These are phyloP conservation scores for Selaginella moellendorffii DNA, from an alignment of 75 land plant genomes.

Conservation along the genomic window DNA sequence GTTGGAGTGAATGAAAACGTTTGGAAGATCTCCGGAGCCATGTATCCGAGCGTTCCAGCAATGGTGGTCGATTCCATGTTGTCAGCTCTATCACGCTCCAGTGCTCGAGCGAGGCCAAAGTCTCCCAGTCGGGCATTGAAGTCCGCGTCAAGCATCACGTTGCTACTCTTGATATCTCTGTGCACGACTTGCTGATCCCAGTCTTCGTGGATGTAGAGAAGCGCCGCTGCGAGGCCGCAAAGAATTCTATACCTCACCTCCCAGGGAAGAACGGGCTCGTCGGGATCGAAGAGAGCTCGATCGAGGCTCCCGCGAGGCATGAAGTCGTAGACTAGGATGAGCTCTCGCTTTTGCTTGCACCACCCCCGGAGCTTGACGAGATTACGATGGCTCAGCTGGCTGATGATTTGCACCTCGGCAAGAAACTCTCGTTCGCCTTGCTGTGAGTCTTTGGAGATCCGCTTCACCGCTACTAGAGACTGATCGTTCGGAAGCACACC, in stretches of 20 bases:
- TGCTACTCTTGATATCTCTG: constrained; percentile 13
- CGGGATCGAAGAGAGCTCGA: neutral
- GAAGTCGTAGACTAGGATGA: no score
- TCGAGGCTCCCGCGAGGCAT: no score
- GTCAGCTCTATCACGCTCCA: no score
- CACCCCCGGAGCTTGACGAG: no score
- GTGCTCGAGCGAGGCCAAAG: constrained; percentile 10
- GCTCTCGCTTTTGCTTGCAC: constrained; percentile 9
- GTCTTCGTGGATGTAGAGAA: constrained; percentile 14
- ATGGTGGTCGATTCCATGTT: no score
- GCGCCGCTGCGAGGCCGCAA: constrained; percentile 6
- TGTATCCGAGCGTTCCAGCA: constrained; percentile 17
- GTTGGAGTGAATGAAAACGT: constrained; percentile 12
- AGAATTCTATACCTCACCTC: neutral
- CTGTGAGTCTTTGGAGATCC: neutral
- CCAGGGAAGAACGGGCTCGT: neutral
- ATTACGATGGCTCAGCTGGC: constrained; percentile 12
- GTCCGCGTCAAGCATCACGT: constrained; percentile 13
- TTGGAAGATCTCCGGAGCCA: constrained; percentile 17
- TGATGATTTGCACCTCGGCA: constrained; percentile 10
- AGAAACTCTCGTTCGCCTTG: constrained; percentile 9
- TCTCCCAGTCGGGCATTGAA: no score
- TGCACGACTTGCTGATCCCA: constrained; percentile 13
- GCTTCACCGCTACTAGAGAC: constrained; percentile 13
- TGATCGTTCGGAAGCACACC: no score